Evolutionary conservation across 257 asterid species (phyloP), one percentile per base, ranked within the genome.

Genomic region (Eucommia ulmoides): DNA sequence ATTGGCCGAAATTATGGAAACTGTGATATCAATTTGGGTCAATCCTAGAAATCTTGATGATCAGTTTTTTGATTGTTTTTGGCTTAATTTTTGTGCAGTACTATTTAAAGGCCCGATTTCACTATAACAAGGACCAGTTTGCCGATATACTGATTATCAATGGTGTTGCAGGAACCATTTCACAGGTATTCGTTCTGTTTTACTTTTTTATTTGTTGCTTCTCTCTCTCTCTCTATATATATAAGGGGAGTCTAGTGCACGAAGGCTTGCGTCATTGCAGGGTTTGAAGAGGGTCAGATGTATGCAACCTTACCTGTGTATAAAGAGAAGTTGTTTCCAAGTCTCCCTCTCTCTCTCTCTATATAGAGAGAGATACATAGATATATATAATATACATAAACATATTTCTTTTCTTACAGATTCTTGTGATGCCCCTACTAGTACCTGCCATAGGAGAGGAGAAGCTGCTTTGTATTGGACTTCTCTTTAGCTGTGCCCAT

Each of bases 41-140:
- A n/a, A n/a, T n/a, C n/a, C n/a, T n/a, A n/a, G n/a, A n/a, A n/a
- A n/a, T n/a, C n/a, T n/a, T n/a, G n/a, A n/a, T n/a, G n/a, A n/a
- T n/a, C n/a, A n/a, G n/a, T n/a, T n/a, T n/a, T n/a, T n/a, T n/a
- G n/a, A n/a, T n/a, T n/a, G n/a, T n/a, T n/a, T n/a, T n/a, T n/a
- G n/a, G n/a, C n/a, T n/a, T n/a, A n/a, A 35, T 10, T 11, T 21
- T 7, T 55, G 0, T 46, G 82, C 91, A 89, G 97, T 89, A 69
- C 55, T 85, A 58, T 74, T 74, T 89, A 81, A 89, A 82, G 77
- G 83, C 91, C 21, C 81, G 83, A 38, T 89, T 89, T 67, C 96
- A 82, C 74, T 89, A 82, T 46, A 78, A 80, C 77, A 85, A 85
- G 68, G 74, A 74, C 64, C 96, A 89, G 54, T 85, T 89, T 42